Evolutionary conservation across 768 basidiomycete species (phyloP), one percentile per base, ranked within the genome.

Genomic region (Lactifluus echinatus): DNA sequence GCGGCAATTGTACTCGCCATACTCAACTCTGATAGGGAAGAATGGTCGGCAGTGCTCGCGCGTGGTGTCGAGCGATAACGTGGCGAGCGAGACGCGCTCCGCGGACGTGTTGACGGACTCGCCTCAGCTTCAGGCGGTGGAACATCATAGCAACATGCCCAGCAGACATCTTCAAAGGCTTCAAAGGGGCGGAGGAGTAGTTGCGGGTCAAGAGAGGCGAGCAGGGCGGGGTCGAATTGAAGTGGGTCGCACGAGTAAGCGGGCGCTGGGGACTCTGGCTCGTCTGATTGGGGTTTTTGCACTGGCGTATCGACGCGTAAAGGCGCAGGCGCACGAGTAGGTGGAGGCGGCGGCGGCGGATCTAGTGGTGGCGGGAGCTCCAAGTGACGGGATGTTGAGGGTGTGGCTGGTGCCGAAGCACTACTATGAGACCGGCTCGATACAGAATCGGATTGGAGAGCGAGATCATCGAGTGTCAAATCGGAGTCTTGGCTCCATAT

Each of bases 401-500:
- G 57, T 2, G 58, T 59, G 23, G 34, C 17, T 1, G 48, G 53
- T 24, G 48, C 42, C 8, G 58, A 59, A 28, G 28, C 28, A 36
- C 48, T 55, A 17, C 57, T 58, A 0, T 28, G 57, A 8, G 49
- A 51, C 26, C 23, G 36, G 15, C 26, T 44, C 2, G 58, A 59
- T 21, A n/a, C 23, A 10, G 58, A 50, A 12, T 60, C 59, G 3
- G 57, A 61, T 17, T 59, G 24, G 57, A 61, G 57, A 10, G 57
- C 46, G 21, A 61, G 33, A 19, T 61, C 60, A n/a, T 61, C 50
- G 23, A 61, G 57, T 1, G 60, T 61, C 39, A 61, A 29, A 31
- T 61, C 60, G 2, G 60, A 61, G 17, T 53, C 51, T 10, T 31
- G 51, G 23, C 60, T 61, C 60, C 60, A 61, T 26, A 61, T 59